Evolutionary conservation across 768 basidiomycete genomes (phyloP), one percentile per base, ranked within the genome.

Genomic region (Pisolithus tinctorius): DNA sequence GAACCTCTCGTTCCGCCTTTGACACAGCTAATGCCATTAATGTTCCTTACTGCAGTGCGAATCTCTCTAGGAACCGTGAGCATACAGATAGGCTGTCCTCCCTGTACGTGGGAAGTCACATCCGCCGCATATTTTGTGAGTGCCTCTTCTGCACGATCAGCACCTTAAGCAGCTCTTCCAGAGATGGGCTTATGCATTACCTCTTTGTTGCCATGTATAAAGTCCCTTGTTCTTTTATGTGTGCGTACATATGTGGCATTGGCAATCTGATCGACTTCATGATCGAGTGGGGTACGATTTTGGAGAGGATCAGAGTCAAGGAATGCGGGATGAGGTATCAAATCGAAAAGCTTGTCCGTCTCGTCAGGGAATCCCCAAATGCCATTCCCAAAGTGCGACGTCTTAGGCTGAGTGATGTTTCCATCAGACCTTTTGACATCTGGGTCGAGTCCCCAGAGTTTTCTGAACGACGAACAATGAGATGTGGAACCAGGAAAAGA

Each of bases 261-360:
- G 90, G 90, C 2, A 89, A 94, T 65, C 60, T 90, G 6, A 83
- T 93, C 7, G 86, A 89, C 59, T 79, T 80, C 1, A 78, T 92
- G 73, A 76, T 94, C 30, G 83, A 95, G 61, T 76, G 79, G 17
- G 81, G 93, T 11, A 72, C 93, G 41, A 80, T 91, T 7, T 78
- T 98, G 43, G 96, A 99, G 64, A 97, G 96, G 71, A 76, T 87
- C 45, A 85, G 86, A 53, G 76, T 81, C 0, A 76, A 98, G 23
- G 94, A 97, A 68, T 74, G 76, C 48, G 83, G 88, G 62, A 87
- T 99, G 78, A 82, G 79, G 45, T 97, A 99, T 66, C 96, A 98
- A 65, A 91, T 99, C 60, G 93, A 97, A 58, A 97, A 98, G 65
- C 80, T 99, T 16, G 80, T 94, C 26, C 78, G 81, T 53, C 68